Evolutionary conservation across 352 stramenopile genomes (phyloP).

Genomic region (Phytophthora sp.): DNA sequence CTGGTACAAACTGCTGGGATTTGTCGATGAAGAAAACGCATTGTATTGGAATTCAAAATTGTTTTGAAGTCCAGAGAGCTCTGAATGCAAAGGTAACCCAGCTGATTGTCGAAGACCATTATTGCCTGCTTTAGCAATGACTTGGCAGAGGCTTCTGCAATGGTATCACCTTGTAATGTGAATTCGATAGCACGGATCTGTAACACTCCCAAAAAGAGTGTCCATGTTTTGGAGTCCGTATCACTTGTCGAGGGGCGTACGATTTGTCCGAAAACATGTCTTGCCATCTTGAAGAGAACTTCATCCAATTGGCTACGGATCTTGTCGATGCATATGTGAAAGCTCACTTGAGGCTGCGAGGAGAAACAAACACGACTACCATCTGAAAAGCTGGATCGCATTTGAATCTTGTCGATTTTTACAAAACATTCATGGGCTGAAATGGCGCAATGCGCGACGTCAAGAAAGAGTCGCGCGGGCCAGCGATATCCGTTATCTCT

Average conservation of each 20-base stretch:
- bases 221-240: conserved; percentile 2
- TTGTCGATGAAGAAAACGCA: conserved; percentile 38
- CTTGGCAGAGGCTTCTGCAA: conserved; percentile 36
- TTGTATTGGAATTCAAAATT: conserved; percentile 39
- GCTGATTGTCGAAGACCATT: conserved; percentile 66
- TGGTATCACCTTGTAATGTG: conserved; percentile 38
- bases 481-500: conserved; percentile 4
- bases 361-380: conserved; percentile 44
- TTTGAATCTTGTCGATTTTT: conserved; percentile 36
- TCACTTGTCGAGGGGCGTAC: not conserved
- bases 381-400: conserved; percentile 64
- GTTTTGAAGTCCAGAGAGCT: conserved; percentile 66
- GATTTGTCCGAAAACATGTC: conserved; percentile 4
- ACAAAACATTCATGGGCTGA: conserved; percentile 41
- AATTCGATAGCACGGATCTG: conserved; percentile 62
- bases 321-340: conserved; percentile 44
- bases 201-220: conserved; percentile 60
- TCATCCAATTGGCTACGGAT: conserved; percentile 57
- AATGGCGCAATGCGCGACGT: conserved; percentile 41
- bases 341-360: conserved; percentile 55
- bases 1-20: not conserved
- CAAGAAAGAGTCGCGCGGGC: conserved; percentile 43
- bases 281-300: conserved; percentile 22
- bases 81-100: conserved; percentile 51
- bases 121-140: conserved; percentile 61